These are phyloP conservation scores for Aspergillus awamori DNA, from an alignment of 2,329 filamentous ascomycete species.

Conservation along the genomic window DNA sequence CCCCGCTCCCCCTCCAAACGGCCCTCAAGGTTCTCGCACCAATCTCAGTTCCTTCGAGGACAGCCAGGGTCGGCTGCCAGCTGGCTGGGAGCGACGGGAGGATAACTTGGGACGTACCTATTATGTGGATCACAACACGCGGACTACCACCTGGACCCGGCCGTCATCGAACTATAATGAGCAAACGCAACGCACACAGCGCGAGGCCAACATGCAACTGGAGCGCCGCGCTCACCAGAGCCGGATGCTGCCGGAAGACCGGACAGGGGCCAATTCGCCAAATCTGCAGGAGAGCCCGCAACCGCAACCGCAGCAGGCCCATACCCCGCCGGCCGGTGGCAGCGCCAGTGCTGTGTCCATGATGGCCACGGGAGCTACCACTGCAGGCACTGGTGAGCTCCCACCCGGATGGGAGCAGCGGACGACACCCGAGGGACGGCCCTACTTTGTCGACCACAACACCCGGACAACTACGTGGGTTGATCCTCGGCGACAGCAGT, in stretches of 20 bases:
- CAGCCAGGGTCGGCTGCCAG: conserved; percentile 85
- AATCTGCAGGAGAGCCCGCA: conserved; percentile 60
- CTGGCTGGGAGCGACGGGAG: conserved; percentile 94
- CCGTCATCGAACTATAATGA: conserved; percentile 79
- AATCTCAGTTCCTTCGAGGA: conserved; percentile 93
- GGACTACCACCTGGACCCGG: conserved; percentile 94
- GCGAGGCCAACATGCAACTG: conserved; percentile 88
- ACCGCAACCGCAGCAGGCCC: conserved; percentile 39
- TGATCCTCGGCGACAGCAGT: conserved; percentile 93
- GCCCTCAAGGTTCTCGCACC: conserved; percentile 49
- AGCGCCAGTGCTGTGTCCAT: conserved; percentile 69
- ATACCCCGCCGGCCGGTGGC: conserved; percentile 49
- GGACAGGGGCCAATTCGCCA: conserved; percentile 90
- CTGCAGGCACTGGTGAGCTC: conserved; percentile 89
- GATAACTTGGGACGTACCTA: conserved; percentile 95
- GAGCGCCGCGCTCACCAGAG: conserved; percentile 94
- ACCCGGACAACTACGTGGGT: conserved; percentile 98
- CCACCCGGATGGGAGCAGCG: conserved; percentile 96
- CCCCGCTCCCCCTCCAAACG: conserved; percentile 37
- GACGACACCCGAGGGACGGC: conserved; percentile 88
- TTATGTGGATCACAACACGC: conserved; percentile 96
- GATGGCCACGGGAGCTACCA: conserved; percentile 94
- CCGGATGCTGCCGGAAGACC: conserved; percentile 90
- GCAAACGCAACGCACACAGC: conserved; percentile 73
- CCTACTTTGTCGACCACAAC: conserved; percentile 98